Base-by-base conservation (phyloP, 2,329 filamentous ascomycete genomes). In the Westerdykella aurantiaca region DNA sequence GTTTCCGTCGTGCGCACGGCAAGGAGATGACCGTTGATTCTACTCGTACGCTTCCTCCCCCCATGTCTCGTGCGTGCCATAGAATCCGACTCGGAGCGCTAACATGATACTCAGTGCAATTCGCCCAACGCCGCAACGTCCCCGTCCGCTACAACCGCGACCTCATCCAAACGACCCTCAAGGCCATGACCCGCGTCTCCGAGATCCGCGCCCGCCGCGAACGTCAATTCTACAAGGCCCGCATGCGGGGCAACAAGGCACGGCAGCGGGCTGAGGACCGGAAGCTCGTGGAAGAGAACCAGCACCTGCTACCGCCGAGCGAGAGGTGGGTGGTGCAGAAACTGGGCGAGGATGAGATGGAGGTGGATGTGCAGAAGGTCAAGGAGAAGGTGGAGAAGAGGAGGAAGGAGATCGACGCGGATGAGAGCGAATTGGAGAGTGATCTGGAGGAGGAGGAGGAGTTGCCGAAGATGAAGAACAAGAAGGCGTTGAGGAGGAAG, bases 81-180 rank as follows among this genome's bases (percentile, higher is more conserved):
- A 35, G 33, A 7, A 14, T 35, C 33, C 7, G n/a, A 35, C 7
- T 9, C 11, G 7, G 25, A 29, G 10, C 10, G 25, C 25, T 29
- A 29, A 29, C 33, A 35, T 35, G 4, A 16, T 13, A n/a, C 11
- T 16, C 33, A 35, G 83, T 98, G 48, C 85, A 88, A 64, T 95
- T 97, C 72, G 86, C 88, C 50, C 86, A 88, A 56, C 86, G 88
- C 65, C 86, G 93, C 75, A 96, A 98, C 76, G 81, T 94, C 25
- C 93, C 93, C 54, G 82, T 94, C 49, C 88, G 91, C 66, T 98
- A 98, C 81, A 88, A 96, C 80, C 85, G 93, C 69, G 88, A 95
- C 58, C 81, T 95, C 52, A 82, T 95, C 52, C 78, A 80, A 57
- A 88, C 86, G 63, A 97, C 93, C 13, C 78, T 97, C 69, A 82